Evolutionary conservation across 1,284 basidiomycete species (phyloP), one percentile per base, ranked within the genome.

Genomic region (Ceratobasidium sp.): DNA sequence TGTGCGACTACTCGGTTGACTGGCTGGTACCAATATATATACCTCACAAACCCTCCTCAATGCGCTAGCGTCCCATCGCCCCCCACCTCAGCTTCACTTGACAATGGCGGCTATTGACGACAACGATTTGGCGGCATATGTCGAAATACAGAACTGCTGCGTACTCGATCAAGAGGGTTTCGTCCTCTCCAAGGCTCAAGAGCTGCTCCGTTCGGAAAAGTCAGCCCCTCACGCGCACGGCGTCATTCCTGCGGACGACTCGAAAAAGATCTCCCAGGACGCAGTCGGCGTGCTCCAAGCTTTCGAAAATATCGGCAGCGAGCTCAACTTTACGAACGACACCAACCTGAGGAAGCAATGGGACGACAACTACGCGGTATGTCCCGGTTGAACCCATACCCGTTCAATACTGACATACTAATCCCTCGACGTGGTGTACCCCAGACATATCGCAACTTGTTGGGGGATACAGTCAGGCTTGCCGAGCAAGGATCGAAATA

Each of bases 61-160:
- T n/a, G n/a, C n/a, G n/a, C n/a, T n/a, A n/a, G n/a, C n/a, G n/a
- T n/a, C n/a, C n/a, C n/a, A n/a, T n/a, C n/a, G n/a, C n/a, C n/a
- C n/a, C n/a, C n/a, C n/a, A n/a, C n/a, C n/a, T n/a, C n/a, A n/a
- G n/a, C n/a, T n/a, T n/a, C n/a, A n/a, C n/a, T n/a, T n/a, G n/a
- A n/a, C n/a, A n/a, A n/a, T n/a, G n/a, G n/a, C n/a, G n/a, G n/a
- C n/a, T n/a, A 22, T n/a, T 37, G n/a, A 41, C 5, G 22, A 61
- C 37, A 34, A n/a, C 37, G 37, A 34, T n/a, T 4, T 61, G 3
- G 19, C 58, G 13, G 58, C 39, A 6, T 61, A 41, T 39, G 58
- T 61, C 58, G 37, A 61, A 16, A 61, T 61, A 34, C 58, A 61
- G 7, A 14, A 24, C 39, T 43, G 58, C 37, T 61, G 58, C 37